Conservation (phyloP, 108 stramenopile species). For the Cyclotella atomus region DNA sequence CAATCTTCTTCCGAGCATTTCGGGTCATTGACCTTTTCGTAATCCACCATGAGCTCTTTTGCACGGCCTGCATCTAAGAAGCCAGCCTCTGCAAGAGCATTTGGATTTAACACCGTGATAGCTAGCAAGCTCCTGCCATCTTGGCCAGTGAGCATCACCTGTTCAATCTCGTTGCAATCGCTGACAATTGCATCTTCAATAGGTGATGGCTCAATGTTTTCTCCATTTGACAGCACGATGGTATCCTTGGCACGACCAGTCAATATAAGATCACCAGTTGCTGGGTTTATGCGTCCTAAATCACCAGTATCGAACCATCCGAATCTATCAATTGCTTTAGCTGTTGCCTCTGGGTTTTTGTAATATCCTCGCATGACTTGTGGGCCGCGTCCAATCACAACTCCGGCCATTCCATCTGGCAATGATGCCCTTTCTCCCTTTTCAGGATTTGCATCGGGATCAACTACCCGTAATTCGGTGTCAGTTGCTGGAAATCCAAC, state of each 20-base stretch:
- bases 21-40: slow-evolving; percentile 77
- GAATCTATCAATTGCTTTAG: slow-evolving; percentile 56
- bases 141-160: slow-evolving; percentile 93
- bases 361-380: slow-evolving; percentile 84
- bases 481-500: slow-evolving; percentile 57
- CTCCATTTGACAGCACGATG: slow-evolving; percentile 74
- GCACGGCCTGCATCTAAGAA: slow-evolving; percentile 57
- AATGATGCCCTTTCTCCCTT: slow-evolving; percentile 33
- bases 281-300: slow-evolving; percentile 65
- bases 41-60: slow-evolving; percentile 52
- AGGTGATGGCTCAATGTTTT: slow-evolving; percentile 63
- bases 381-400: slow-evolving; percentile 68
- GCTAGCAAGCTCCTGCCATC: slow-evolving; percentile 87
- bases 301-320: slow-evolving; percentile 84
- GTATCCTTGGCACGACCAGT: slow-evolving; percentile 80
- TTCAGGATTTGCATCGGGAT: slow-evolving; percentile 42
- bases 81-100: slow-evolving; percentile 67
- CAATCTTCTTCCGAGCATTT: slow-evolving; percentile 74
- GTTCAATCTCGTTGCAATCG: slow-evolving; percentile 77
- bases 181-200: slow-evolving; percentile 76
- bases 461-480: slow-evolving; percentile 63
- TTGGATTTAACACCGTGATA: slow-evolving; percentile 79
- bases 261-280: slow-evolving; percentile 65
- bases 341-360: slow-evolving; percentile 72
- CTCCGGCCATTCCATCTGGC: slow-evolving; percentile 45